Evolutionary conservation across 306 rosid species (phyloP).

Genomic region (Abrus pulchellus): DNA sequence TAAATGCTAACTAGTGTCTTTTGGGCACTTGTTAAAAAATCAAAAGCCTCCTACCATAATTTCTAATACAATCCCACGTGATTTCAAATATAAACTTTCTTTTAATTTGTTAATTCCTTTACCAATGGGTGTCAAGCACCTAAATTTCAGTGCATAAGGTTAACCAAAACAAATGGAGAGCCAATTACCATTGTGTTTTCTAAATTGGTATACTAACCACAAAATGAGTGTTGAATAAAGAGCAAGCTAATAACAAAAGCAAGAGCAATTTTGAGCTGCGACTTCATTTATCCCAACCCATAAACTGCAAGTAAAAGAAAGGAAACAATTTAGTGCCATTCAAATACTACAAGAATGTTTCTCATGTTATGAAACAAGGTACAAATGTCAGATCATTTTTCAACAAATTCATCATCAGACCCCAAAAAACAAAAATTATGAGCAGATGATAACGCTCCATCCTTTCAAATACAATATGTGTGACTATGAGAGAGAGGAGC

Average conservation of each 20-base stretch:
- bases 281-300: slow-evolving; percentile 77
- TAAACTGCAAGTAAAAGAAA: slow-evolving; percentile 44
- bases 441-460: slow-evolving; percentile 8
- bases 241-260: slow-evolving; percentile 65
- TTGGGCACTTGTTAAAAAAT: too few relatives aligned
- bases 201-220: slow-evolving; percentile 67
- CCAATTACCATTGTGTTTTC: slow-evolving; percentile 3
- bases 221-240: slow-evolving; percentile 63
- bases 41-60: too few relatives aligned
- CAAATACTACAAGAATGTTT: slow-evolving; percentile 34
- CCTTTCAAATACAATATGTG: not conserved
- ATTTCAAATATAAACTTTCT: too few relatives aligned
- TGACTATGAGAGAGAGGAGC: not conserved
- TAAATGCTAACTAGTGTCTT: too few relatives aligned
- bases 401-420: slow-evolving; percentile 13
- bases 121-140: not conserved
- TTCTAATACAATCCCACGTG: too few relatives aligned
- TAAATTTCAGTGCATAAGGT: not conserved
- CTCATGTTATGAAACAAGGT: slow-evolving; percentile 31
- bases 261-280: slow-evolving; percentile 55
- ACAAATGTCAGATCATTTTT: slow-evolving; percentile 18
- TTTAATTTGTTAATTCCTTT: too few relatives aligned
- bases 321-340: slow-evolving; percentile 35
- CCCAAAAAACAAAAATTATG: slow-evolving; percentile 2
- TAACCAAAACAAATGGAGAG: slow-evolving; percentile 26